Conservation (phyloP, 2,329 filamentous ascomycete species). For the Botrytis fabae region DNA sequence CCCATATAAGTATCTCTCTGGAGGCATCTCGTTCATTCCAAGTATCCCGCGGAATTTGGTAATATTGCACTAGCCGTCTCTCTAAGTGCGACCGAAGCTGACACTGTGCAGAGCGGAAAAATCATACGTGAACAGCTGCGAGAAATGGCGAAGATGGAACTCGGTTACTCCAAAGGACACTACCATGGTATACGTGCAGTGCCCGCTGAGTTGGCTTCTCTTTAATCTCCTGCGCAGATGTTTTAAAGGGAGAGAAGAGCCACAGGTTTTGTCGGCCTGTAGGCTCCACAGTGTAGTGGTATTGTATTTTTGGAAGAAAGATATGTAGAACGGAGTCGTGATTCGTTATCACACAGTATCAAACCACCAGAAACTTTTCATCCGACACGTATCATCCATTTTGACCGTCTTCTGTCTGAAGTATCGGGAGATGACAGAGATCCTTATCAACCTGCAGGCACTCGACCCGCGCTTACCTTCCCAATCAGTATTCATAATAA, state of each 20-base stretch:
- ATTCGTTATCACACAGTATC: not conserved
- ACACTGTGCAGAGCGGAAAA: not conserved
- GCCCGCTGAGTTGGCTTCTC: not conserved
- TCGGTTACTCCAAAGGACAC: not conserved
- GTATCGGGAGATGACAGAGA: not conserved
- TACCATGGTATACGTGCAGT: not conserved
- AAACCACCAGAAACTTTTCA: not conserved
- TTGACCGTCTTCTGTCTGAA: not conserved
- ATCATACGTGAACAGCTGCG: not conserved
- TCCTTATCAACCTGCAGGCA: not conserved
- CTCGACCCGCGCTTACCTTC: not conserved
- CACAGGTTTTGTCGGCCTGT: not conserved
- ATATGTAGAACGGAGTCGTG: not conserved
- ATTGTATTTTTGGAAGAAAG: not conserved
- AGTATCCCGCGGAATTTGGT: not conserved
- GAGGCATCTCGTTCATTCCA: slow-evolving; percentile 5
- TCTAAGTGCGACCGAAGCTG: not conserved
- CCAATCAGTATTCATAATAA: not conserved
- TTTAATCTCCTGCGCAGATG: not conserved
- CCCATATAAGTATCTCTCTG: not conserved
- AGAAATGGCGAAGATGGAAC: not conserved
- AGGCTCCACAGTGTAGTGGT: not conserved
- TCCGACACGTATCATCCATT: not conserved
- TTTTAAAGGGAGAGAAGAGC: accelerated
- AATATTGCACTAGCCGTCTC: not conserved